phyloP scores from a whole-genome alignment of 2,329 filamentous ascomycete genomes.

The Chaetomium sp. region DNA sequence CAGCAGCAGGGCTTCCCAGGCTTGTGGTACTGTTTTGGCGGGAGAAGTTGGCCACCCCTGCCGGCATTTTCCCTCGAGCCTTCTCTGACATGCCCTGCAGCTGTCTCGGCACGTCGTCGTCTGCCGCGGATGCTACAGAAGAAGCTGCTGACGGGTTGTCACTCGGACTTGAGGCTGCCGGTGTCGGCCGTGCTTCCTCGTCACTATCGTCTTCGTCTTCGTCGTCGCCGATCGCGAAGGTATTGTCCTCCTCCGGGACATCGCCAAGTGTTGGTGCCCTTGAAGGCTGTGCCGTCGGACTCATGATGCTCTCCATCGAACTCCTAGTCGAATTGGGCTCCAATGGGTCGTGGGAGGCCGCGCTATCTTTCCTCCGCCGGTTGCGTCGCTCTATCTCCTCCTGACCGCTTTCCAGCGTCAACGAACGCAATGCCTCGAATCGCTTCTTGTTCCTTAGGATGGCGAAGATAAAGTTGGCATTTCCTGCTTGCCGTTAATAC shows the following conservation, averaged over 20 bases:
- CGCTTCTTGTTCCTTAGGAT: slow-evolving; percentile 78
- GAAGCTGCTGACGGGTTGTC: slow-evolving; percentile 65
- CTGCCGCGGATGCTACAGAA: slow-evolving; percentile 66
- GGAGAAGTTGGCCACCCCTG: slow-evolving; percentile 78
- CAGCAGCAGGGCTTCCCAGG: slow-evolving; percentile 64
- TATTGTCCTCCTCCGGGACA: slow-evolving; percentile 75
- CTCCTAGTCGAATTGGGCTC: slow-evolving; percentile 56
- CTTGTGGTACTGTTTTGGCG: slow-evolving; percentile 88
- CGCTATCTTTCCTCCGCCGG: slow-evolving; percentile 67
- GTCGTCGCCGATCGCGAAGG: slow-evolving; percentile 87
- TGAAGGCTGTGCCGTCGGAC: slow-evolving; percentile 58
- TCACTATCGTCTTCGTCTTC: slow-evolving; percentile 59
- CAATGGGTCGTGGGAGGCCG: slow-evolving; percentile 51
- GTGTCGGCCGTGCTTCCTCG: slow-evolving; percentile 56
- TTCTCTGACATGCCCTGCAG: slow-evolving; percentile 95
- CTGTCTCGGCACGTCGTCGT: slow-evolving; percentile 81
- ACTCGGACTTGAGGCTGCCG: slow-evolving; percentile 65
- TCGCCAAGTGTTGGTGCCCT: slow-evolving; percentile 62
- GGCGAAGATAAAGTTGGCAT: slow-evolving; percentile 77
- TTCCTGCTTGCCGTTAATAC: slow-evolving; percentile 55
- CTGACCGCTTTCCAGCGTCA: slow-evolving; percentile 89
- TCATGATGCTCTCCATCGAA: slow-evolving; percentile 69
- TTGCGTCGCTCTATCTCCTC: slow-evolving; percentile 85
- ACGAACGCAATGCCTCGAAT: slow-evolving; percentile 81
- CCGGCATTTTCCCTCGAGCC: slow-evolving; percentile 92